Base-by-base conservation (phyloP, 2,329 filamentous ascomycete genomes). In the Claviceps humidiphila region DNA sequence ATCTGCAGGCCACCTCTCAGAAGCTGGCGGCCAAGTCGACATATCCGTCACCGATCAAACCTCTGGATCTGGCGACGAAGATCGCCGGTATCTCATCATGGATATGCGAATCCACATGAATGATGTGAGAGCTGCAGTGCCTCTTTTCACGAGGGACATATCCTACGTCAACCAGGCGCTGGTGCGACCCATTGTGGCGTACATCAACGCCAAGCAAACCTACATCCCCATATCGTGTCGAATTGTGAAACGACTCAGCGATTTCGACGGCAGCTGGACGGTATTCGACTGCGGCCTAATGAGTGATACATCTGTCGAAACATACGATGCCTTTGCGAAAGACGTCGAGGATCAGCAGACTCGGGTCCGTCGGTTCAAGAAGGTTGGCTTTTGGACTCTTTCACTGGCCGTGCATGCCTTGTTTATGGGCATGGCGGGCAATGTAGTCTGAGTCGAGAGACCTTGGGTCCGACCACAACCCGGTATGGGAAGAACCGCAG, bases 161-260 rank as follows among this genome's bases (percentile, higher is more conserved):
- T 94, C 89, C 1, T 98, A 97, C 66, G 86, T 96, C 61, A 97
- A 96, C 68, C 94, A 95, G 66, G 89, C 93, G 1, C 81, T 97
- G 4, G 88, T 97, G 39, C 82, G 93, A 4, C 93, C 93, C 16
- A 98, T 98, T 55, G 90, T 98, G 42, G 93, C 93, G 6, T 98
- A 97, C 66, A 97, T 98, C 69, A 98, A 98, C 68, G 87, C 89
- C 43, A 88, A 89, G 66, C 85, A 84, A 63, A 95, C 91, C 0
- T 97, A 95, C 63, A 97, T 98, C 44, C 93, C 93, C 26, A 89
- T 98, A 61, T 87, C 85, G 60, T 97, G 93, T 70, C 85, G 91
- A 55, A 87, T 98, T 48, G 89, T 97, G 57, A 98, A 98, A 72
- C 82, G 83, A 6, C 78, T 83, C 17, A 78, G 78, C 54, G 93